Evolutionary conservation across 192 early-diverging fungal species (phyloP).

Genomic region (Backusella westeae): DNA sequence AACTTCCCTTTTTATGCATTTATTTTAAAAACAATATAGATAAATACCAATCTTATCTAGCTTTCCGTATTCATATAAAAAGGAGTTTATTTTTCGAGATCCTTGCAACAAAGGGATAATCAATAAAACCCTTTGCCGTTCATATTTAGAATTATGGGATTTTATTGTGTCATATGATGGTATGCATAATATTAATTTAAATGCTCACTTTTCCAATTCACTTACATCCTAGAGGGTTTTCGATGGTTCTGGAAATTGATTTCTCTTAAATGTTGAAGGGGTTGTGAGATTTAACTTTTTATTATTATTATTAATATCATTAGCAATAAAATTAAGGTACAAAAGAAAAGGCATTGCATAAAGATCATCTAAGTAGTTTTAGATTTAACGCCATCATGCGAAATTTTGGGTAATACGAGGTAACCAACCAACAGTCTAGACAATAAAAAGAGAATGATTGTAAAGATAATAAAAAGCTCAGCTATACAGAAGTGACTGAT

Average conservation of each 20-base stretch:
- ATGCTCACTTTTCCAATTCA: too few species aligned
- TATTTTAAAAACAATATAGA: background rate
- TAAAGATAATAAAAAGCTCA: conserved; percentile 88
- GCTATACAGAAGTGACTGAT: conserved; percentile 96
- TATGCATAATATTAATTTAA: too few species aligned
- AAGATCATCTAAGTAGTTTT: background rate
- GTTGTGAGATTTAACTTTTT: background rate
- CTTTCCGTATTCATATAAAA: background rate
- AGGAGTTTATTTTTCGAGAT: background rate
- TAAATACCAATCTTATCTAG: background rate
- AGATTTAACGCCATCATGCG: background rate
- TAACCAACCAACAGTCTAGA: conserved; percentile 59
- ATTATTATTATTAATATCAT: background rate
- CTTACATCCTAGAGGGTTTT: too few species aligned
- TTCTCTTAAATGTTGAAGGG: background rate
- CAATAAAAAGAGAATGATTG: conserved; percentile 81
- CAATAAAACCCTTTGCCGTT: too few species aligned
- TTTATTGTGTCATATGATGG: too few species aligned
- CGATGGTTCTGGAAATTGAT: background rate
- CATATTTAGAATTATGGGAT: too few species aligned
- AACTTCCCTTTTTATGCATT: background rate
- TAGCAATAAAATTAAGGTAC: background rate
- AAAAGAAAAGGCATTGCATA: background rate
- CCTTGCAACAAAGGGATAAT: background rate
- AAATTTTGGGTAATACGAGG: conserved; percentile 16